Percentiles rank a stretch among this genome's conserved stretches.
Conservation (phyloP, 2,329 filamentous ascomycete genomes). For the Fusarium humuli region DNA sequence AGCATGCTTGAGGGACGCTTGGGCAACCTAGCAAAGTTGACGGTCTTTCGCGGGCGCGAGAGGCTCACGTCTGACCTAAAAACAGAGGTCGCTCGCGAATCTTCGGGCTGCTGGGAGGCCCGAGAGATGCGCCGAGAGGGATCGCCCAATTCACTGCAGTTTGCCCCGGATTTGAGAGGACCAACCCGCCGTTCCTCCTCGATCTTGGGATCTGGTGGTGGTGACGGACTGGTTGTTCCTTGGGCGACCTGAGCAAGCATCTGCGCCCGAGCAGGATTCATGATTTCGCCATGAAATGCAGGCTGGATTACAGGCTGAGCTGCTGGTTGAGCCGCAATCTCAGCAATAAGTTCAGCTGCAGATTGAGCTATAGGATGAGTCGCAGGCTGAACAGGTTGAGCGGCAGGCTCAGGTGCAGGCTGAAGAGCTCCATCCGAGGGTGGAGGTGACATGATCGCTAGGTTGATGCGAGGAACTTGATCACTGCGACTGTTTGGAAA, state of each 20-base stretch:
- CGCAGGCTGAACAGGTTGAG: background rate
- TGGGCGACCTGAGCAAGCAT: conserved; percentile 40
- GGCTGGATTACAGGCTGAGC: background rate
- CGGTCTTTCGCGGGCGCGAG: background rate
- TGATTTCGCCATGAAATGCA: conserved; percentile 17
- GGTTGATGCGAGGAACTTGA: background rate
- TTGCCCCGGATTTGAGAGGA: conserved; percentile 31
- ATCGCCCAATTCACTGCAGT: conserved; percentile 34
- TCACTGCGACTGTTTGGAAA: background rate
- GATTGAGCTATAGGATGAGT: background rate
- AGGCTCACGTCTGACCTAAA: background rate
- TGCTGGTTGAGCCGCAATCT: background rate
- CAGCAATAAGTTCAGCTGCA: background rate
- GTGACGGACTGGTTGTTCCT: conserved; percentile 2
- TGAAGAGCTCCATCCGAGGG: background rate
- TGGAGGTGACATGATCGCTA: conserved; percentile 6
- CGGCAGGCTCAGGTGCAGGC: background rate
- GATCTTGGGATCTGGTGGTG: conserved; percentile 10
- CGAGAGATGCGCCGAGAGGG: conserved; percentile 18
- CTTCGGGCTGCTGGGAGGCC: conserved; percentile 2
- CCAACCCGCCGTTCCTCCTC: conserved; percentile 1
- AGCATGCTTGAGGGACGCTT: conserved; percentile 21
- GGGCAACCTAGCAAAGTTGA: background rate
- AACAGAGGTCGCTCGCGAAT: background rate
- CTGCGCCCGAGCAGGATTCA: conserved; percentile 47